A percentile compares a stretch with the other conserved stretches of the same genome.
phyloP scores from a whole-genome alignment of 2,329 filamentous ascomycete genomes.

The Exophiala calicioides region DNA sequence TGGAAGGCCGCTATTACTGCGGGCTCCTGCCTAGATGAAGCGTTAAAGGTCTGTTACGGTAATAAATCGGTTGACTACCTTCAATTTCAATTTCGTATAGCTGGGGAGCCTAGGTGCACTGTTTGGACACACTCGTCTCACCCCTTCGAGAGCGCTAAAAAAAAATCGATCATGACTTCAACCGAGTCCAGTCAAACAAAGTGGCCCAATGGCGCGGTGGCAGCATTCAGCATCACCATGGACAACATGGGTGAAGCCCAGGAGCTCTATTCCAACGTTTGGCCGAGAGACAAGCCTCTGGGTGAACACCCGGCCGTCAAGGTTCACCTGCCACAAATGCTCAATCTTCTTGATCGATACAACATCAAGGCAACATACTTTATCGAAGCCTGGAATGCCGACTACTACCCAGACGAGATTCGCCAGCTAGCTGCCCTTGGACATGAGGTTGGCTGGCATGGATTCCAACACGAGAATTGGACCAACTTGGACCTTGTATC shows the following conservation, averaged over 20 bases:
- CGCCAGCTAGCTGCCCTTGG: not conserved
- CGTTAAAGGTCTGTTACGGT: no score
- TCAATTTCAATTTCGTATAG: no score
- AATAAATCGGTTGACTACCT: no score
- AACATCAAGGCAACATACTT: not conserved
- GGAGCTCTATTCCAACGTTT: not conserved
- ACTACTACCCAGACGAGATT: not conserved
- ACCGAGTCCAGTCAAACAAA: not conserved
- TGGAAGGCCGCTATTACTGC: no score
- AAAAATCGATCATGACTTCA: no score
- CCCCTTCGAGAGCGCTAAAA: no score
- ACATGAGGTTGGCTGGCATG: not conserved
- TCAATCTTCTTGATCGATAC: not conserved
- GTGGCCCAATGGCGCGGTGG: not conserved
- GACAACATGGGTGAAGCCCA: not conserved
- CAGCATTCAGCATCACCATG: not conserved
- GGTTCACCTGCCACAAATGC: not conserved
- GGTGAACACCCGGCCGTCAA: not conserved
- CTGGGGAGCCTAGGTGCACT: no score
- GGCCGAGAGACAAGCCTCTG: not conserved
- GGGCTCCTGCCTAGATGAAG: no score
- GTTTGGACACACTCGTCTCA: no score
- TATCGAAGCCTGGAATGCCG: not conserved
- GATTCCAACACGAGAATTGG: slow-evolving; percentile 1
- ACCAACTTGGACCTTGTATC: not conserved